Evolutionary conservation across 1,139 yeast genomes (phyloP).

Genomic region (Candida dubliniensis): DNA sequence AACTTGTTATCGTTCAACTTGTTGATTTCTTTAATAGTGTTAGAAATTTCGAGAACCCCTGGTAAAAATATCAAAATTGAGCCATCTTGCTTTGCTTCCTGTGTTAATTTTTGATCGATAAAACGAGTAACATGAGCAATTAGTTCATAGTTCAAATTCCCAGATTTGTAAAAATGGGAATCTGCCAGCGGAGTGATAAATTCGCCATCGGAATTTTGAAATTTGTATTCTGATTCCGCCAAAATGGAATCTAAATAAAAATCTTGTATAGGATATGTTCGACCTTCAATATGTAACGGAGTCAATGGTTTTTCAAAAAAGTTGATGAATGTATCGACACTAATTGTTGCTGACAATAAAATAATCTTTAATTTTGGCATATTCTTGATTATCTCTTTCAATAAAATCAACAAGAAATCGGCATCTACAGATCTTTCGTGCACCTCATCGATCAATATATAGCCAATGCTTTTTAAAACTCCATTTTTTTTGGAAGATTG

Average conservation of each 20-base stretch:
- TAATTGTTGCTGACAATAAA: conserved; percentile 94
- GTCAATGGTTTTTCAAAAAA: conserved; percentile 55
- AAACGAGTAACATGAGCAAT: conserved; percentile 55
- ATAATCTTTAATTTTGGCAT: conserved; percentile 63
- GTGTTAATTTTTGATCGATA: conserved; percentile 48
- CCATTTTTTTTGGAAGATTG: conserved; percentile 44
- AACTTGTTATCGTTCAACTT: conserved; percentile 21
- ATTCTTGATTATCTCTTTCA: conserved; percentile 55
- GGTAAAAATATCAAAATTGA: conserved; percentile 85
- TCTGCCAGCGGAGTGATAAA: conserved; percentile 57
- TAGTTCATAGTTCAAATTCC: conserved; percentile 73
- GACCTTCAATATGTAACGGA: conserved; percentile 81
- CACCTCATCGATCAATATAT: conserved; percentile 88
- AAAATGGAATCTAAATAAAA: conserved; percentile 67
- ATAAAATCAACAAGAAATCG: conserved; percentile 76
- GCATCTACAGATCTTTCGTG: conserved; percentile 94
- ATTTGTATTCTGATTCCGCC: conserved; percentile 51
- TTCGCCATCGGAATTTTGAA: conserved; percentile 45
- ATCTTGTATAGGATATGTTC: conserved; percentile 89
- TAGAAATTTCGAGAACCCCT: conserved; percentile 84
- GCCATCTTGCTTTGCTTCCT: conserved; percentile 49
- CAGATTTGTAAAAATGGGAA: conserved; percentile 60
- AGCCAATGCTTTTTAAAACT: conserved; percentile 56
- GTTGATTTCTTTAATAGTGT: conserved; percentile 33
- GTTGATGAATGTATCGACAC: conserved; percentile 61